Evolutionary conservation across 2,329 filamentous ascomycete species (phyloP).

Genomic region (Colletotrichum eleusines): DNA sequence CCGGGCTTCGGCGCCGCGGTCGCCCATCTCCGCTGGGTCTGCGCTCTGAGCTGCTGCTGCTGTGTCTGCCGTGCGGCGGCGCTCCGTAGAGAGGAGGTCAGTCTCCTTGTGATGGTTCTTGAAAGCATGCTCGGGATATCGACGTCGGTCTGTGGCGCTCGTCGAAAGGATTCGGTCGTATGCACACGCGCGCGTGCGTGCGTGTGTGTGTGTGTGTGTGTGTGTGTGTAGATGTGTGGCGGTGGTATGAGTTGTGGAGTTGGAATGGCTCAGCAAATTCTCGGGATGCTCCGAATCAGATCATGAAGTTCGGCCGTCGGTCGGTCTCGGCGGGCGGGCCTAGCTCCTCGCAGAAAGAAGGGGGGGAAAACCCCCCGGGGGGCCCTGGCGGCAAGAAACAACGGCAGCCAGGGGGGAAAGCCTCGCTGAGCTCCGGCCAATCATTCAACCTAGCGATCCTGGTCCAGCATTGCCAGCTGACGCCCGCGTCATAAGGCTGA

Average conservation of each 20-base stretch:
- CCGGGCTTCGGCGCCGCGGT: constrained; percentile 69
- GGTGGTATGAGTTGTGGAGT: not conserved
- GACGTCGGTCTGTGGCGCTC: no score
- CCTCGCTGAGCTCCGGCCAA: constrained; percentile 26
- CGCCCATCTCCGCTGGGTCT: constrained; percentile 59
- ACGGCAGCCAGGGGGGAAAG: not conserved
- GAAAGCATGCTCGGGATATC: constrained; percentile 29
- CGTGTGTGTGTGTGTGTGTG: not conserved
- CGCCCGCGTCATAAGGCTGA: constrained; percentile 40
- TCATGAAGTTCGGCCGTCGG: constrained; percentile 27
- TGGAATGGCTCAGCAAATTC: constrained; percentile 10
- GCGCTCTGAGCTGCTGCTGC: constrained; percentile 24
- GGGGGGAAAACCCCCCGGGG: not conserved
- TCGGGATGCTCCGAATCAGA: constrained; percentile 36
- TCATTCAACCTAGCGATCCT: not conserved
- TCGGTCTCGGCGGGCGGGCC: constrained; percentile 33
- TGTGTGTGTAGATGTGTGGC: not conserved
- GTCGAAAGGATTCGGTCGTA: not conserved
- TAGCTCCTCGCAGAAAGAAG: constrained; percentile 12
- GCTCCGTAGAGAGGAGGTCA: constrained; percentile 32
- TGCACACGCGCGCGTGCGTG: no score
- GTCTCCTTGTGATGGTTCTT: constrained; percentile 32
- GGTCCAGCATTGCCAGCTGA: constrained; percentile 10
- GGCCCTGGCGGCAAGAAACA: not conserved
- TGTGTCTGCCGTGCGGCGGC: constrained; percentile 25